Percentiles rank a stretch among this genome's conserved stretches.
Conservation (phyloP, 345 rosid genomes). For the Turritis glabra region DNA sequence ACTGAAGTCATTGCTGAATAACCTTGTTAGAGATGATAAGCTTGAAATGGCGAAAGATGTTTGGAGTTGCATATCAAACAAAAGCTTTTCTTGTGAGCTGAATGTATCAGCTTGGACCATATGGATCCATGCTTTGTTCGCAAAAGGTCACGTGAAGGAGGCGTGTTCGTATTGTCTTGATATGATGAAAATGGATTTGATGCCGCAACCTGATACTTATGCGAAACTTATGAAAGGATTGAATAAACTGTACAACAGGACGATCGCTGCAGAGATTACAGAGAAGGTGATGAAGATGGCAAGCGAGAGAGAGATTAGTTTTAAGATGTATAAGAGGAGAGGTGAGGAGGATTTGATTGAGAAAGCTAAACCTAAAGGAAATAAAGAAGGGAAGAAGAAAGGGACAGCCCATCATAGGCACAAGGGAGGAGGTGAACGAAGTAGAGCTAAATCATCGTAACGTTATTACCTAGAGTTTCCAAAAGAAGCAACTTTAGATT, state of each 20-base stretch:
- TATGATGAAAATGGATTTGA: constrained; percentile 83
- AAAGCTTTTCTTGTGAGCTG: constrained; percentile 64
- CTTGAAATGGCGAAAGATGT: constrained; percentile 83
- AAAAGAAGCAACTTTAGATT: background rate
- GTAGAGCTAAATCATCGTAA: constrained; percentile 23
- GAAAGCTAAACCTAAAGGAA: constrained; percentile 52
- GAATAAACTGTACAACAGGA: constrained; percentile 74
- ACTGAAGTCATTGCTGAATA: constrained; percentile 68
- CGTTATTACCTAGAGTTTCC: background rate
- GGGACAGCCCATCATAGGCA: constrained; percentile 46
- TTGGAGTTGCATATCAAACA: constrained; percentile 67
- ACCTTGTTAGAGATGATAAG: constrained; percentile 72
- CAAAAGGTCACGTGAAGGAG: constrained; percentile 81
- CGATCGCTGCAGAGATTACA: constrained; percentile 85
- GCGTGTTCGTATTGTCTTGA: constrained; percentile 89
- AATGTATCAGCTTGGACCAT: constrained; percentile 92
- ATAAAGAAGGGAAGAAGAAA: constrained; percentile 75
- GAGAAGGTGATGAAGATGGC: constrained; percentile 97
- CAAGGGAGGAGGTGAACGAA: constrained; percentile 30
- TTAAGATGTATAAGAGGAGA: constrained; percentile 83
- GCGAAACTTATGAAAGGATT: constrained; percentile 89
- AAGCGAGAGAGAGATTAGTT: constrained; percentile 69
- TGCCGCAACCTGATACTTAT: constrained; percentile 93
- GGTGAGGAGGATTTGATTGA: constrained; percentile 85
- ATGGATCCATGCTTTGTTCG: constrained; percentile 85